Conservation (phyloP, 1,284 basidiomycete genomes). For the Omphalotus olearius region DNA sequence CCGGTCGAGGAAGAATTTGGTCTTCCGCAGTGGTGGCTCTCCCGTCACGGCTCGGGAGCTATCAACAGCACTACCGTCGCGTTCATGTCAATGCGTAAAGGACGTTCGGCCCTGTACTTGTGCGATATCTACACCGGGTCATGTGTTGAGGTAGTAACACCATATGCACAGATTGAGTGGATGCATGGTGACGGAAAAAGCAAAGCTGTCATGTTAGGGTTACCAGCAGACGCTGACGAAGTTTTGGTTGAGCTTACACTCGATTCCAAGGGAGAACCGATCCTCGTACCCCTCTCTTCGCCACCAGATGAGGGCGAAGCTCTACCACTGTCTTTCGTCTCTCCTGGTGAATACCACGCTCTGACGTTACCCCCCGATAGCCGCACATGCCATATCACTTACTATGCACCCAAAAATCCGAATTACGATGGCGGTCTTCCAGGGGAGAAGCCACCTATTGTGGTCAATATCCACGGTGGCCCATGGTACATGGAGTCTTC, state of each 20-base stretch:
- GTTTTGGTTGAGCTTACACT: constrained; percentile 1
- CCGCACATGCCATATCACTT: constrained; percentile 6
- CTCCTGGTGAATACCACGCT: constrained; percentile 5
- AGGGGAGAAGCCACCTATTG: constrained; percentile 5
- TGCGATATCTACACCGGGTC: constrained; percentile 13
- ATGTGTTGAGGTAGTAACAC: constrained; percentile 15
- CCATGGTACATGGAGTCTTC: constrained; percentile 8
- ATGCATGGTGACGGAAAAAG: constrained; percentile 18
- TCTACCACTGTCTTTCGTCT: not conserved
- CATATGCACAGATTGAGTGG: constrained; percentile 16
- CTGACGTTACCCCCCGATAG: constrained; percentile 1
- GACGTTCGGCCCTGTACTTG: constrained; percentile 10
- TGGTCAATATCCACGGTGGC: constrained; percentile 7
- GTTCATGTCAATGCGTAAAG: constrained; percentile 10
- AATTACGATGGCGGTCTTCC: constrained; percentile 6
- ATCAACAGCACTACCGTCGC: constrained; percentile 16
- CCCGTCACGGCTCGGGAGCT: not conserved
- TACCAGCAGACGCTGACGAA: constrained; percentile 4
- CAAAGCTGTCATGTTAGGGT: constrained; percentile 17
- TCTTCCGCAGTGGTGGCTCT: constrained; percentile 28
- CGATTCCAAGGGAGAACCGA: not conserved
- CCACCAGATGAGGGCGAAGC: not conserved
- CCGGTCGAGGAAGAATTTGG: constrained; percentile 25
- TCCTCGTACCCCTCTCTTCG: not conserved
- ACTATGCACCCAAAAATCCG: constrained; percentile 4